Conservation (phyloP, 257 asterid species). For the Jacaranda mimosifolia region DNA sequence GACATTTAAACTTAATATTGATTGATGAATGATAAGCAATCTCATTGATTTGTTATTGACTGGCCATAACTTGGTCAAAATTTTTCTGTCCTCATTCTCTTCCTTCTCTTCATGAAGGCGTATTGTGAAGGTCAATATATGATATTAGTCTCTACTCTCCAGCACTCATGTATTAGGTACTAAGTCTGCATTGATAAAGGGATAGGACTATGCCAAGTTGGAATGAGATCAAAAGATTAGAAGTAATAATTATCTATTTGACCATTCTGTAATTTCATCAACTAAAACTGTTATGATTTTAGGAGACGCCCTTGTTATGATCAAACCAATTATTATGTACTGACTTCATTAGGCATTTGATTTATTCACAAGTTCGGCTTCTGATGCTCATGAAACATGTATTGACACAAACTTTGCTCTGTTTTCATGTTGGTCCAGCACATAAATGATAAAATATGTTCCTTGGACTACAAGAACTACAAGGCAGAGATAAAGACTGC, state of each 20-base stretch:
- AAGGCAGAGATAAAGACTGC: slow-evolving; percentile 93
- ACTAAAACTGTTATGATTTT: neutral
- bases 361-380: slow-evolving; percentile 1
- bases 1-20: slow-evolving; percentile 9
- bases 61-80: neutral
- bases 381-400: slow-evolving; percentile 2
- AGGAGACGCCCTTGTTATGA: neutral
- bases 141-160: slow-evolving; percentile 1
- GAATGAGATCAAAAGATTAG: slow-evolving; percentile 2
- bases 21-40: too few species aligned
- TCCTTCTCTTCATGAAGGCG: neutral
- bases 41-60: too few species aligned
- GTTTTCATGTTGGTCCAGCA: slow-evolving; percentile 57
- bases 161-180: neutral
- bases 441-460: slow-evolving; percentile 77
- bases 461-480: slow-evolving; percentile 88
- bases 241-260: neutral
- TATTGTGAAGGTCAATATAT: neutral
- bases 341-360: neutral
- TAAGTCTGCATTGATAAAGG: slow-evolving; percentile 3
- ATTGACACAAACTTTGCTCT: neutral
- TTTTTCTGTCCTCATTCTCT: neutral
- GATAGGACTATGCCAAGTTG: neutral
- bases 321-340: neutral
- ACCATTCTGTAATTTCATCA: neutral